Conservation (phyloP, 75 land plant species). For the Pseudotsuga menziesii region DNA sequence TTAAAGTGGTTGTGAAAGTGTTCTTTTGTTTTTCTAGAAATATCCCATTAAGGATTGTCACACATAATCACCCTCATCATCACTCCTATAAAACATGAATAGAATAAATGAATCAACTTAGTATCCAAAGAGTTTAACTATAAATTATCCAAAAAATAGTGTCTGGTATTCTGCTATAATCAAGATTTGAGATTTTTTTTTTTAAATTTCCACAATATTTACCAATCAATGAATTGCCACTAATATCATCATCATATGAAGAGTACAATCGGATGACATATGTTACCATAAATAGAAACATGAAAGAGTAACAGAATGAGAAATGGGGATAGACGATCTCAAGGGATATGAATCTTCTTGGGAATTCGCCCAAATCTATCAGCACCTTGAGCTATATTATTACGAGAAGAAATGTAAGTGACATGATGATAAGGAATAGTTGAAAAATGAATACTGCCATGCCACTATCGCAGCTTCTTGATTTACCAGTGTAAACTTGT, state of each 20-base stretch:
- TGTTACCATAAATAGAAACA: too few relatives aligned
- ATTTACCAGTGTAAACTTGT: slow-evolving; percentile 43
- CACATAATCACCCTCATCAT: slow-evolving; percentile 42
- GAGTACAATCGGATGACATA: neutral
- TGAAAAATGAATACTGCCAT: slow-evolving; percentile 21
- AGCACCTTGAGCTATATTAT: slow-evolving; percentile 19
- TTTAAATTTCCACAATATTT: neutral
- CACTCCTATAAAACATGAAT: slow-evolving; percentile 28
- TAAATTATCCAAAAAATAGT: neutral
- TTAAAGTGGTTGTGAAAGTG: slow-evolving; percentile 17
- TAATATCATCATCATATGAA: neutral
- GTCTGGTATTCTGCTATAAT: neutral
- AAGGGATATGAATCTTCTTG: slow-evolving; percentile 5
- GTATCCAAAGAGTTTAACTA: neutral
- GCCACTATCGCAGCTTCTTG: slow-evolving; percentile 25
- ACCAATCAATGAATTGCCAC: neutral
- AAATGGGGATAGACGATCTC: too few relatives aligned
- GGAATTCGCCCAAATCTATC: slow-evolving; percentile 13
- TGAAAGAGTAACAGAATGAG: too few relatives aligned
- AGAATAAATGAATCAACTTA: neutral
- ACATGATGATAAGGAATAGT: slow-evolving; percentile 21
- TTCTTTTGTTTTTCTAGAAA: slow-evolving; percentile 20
- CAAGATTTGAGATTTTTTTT: neutral
- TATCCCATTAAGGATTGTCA: slow-evolving; percentile 15
- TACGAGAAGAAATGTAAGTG: slow-evolving; percentile 5